Evolutionary conservation across 768 basidiomycete species (phyloP).

Genomic region (Sarcomyxa edulis): DNA sequence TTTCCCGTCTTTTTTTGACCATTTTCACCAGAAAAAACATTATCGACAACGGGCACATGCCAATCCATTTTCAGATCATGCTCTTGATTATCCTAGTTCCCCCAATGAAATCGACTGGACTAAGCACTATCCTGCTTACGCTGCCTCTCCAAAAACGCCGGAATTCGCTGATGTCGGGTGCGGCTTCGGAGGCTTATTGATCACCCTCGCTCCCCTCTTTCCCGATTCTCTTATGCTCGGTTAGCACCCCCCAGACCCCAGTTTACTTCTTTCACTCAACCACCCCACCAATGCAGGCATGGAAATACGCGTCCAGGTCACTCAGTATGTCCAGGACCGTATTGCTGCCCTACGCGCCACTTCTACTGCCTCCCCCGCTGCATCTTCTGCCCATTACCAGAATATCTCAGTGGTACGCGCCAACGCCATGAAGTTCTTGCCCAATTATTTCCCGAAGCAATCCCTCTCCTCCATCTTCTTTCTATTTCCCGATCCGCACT

Average conservation of each 20-base stretch:
- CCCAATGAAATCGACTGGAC: slow-evolving; percentile 80
- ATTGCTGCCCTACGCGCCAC: slow-evolving; percentile 87
- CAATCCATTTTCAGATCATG: slow-evolving; percentile 85
- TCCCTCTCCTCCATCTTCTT: slow-evolving; percentile 94
- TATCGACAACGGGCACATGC: slow-evolving; percentile 83
- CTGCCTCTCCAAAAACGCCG: slow-evolving; percentile 55
- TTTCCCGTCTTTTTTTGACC: not conserved
- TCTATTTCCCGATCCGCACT: slow-evolving; percentile 98
- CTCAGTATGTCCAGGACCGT: slow-evolving; percentile 92
- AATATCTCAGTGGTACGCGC: slow-evolving; percentile 93
- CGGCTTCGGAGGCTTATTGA: slow-evolving; percentile 93
- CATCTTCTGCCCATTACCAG: slow-evolving; percentile 50
- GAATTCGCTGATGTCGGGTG: slow-evolving; percentile 98
- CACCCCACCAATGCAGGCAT: slow-evolving; percentile 81
- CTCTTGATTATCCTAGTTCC: slow-evolving; percentile 78
- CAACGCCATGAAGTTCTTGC: slow-evolving; percentile 98
- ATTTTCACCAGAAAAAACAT: slow-evolving; percentile 60
- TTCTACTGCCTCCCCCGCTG: slow-evolving; percentile 23
- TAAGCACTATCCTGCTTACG: slow-evolving; percentile 73
- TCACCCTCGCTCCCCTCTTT: slow-evolving; percentile 83
- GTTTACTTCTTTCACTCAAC: slow-evolving; percentile 5
- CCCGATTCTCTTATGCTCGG: slow-evolving; percentile 94
- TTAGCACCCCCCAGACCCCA: slow-evolving; percentile 36
- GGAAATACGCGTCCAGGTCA: slow-evolving; percentile 96
- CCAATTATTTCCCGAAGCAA: slow-evolving; percentile 90